Base-by-base conservation (phyloP, 148 eudicot species). In the Rhododendron williamsianum region DNA sequence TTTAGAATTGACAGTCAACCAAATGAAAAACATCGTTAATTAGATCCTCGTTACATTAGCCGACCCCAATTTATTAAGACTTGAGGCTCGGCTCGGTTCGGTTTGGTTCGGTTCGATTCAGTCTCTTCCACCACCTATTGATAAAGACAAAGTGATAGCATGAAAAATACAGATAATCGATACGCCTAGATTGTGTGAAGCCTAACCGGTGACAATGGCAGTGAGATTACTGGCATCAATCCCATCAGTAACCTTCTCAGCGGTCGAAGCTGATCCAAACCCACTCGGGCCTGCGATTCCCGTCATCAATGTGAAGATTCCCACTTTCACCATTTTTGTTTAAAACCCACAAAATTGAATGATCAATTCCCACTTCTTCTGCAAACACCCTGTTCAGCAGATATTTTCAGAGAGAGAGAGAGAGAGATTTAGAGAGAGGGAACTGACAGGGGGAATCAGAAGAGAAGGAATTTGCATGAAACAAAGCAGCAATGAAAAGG, bases 181-280 rank as follows among this genome's bases (percentile, higher is more conserved):
- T 3, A 18, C 3, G 19, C 12, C 30, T 25, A 41, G n/a, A 19
- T 9, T 49, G 3, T 30, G 51, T 3, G 49, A 16, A 21, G 78
- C 4, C 79, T 78, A 78, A 90, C 94, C 94, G 35, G 94, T 92
- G 41, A 92, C 56, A 48, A 92, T 89, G 52, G 86, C 91, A 48
- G 92, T 93, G 88, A 91, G 91, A 33, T 88, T 43, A 49, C 63
- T 52, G 25, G 93, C 94, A 93, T 93, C 93, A 82, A 91, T 86
- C 78, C 91, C 92, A 5, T 90, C 73, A 33, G 94, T 89, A 43
- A 93, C 94, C 67, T 91, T 86, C 77, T 91, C 94, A 81, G 92
- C 93, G 46, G 93, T 90, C n/a, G 94, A 86, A 85, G 91, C 91
- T 38, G 94, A 93, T 85, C 94, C 94, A 63, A 89, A 93, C 16